Percentiles rank a stretch among this genome's conserved stretches.
Evolutionary conservation across 208 protist species (phyloP).

Genomic region (Kentomonas sorsogonicus): DNA sequence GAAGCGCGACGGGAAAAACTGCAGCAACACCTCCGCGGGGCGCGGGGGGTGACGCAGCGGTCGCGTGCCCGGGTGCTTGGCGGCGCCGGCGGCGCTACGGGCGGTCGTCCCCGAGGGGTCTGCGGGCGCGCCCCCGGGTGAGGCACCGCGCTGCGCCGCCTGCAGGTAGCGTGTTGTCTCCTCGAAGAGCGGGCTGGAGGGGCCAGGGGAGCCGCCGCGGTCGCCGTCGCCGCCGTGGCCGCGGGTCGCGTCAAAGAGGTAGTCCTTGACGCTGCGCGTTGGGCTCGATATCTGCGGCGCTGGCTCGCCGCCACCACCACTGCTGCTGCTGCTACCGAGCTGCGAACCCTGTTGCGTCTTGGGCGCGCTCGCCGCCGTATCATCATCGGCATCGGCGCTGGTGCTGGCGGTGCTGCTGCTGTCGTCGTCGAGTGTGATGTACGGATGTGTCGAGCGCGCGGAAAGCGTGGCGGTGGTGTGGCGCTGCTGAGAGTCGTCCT

Average conservation of each 20-base stretch:
- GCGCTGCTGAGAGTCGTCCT: too few species aligned
- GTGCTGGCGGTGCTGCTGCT: slow-evolving; percentile 10
- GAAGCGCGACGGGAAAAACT: slow-evolving; percentile 42
- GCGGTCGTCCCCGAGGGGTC: not conserved
- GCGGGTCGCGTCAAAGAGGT: not conserved
- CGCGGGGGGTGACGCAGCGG: not conserved
- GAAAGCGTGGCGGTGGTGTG: too few species aligned
- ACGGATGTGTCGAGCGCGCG: not conserved
- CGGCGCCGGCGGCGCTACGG: not conserved
- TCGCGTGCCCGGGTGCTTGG: not conserved
- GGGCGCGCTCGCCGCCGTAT: slow-evolving; percentile 10
- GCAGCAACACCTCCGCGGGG: slow-evolving; percentile 20
- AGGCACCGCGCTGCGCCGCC: not conserved
- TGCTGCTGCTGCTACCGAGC: too few species aligned
- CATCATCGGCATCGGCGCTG: not conserved
- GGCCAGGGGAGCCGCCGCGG: not conserved
- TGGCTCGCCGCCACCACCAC: too few species aligned
- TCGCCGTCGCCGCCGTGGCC: slow-evolving; percentile 6
- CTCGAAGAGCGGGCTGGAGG: not conserved
- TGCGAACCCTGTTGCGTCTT: not conserved
- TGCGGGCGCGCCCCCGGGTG: not conserved
- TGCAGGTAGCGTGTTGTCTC: not conserved
- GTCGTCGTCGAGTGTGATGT: not conserved
- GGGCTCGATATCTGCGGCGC: too few species aligned
- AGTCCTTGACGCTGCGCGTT: too few species aligned